These are phyloP conservation scores for Corchorus olitorius DNA, from an alignment of 345 rosid genomes.

Conservation along the genomic window DNA sequence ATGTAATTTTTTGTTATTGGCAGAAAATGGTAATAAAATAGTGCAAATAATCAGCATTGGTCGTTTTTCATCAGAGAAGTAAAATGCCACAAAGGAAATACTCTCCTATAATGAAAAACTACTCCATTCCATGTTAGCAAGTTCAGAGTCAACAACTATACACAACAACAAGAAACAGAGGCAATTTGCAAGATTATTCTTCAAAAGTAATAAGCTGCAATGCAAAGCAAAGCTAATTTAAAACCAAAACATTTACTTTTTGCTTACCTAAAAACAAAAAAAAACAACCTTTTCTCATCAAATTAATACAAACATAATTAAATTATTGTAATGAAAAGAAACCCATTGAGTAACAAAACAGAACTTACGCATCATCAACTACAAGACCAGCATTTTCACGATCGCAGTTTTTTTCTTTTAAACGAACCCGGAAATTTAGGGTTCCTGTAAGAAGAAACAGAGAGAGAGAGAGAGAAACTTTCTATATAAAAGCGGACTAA, in stretches of 20 bases:
- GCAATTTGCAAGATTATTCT: not conserved
- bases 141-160: not conserved
- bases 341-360: not conserved
- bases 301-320: not conserved
- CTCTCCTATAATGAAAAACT: not conserved
- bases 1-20: not conserved
- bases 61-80: not conserved
- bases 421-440: not conserved
- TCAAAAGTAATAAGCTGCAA: not conserved
- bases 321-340: not conserved
- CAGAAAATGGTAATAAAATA: not conserved
- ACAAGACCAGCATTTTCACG: conserved; percentile 2
- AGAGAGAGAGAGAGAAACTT: not conserved
- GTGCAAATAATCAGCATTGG: not conserved
- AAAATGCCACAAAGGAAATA: not conserved
- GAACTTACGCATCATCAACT: conserved; percentile 9
- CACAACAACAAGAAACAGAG: not conserved
- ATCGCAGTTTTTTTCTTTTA: not conserved
- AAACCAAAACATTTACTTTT: not conserved
- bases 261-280: not conserved
- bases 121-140: not conserved
- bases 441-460: not conserved
- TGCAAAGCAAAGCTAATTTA: not conserved
- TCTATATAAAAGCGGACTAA: not conserved
- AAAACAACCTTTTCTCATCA: not conserved